Evolutionary conservation across 306 rosid genomes (phyloP).

Genomic region (barrel medic (Medicago truncatula)): MtrunA17r5.0-ANR NC_053043.1:35295501-35296000

Average conservation of each 20-base stretch:
- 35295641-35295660: too few species aligned
- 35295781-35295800: conserved; percentile 73
- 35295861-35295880: conserved; percentile 61
- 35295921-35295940: conserved; percentile 61
- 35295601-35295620: neutral
- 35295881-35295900: conserved; percentile 67
- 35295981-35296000: conserved; percentile 81
- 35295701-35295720: too few species aligned
- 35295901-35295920: conserved; percentile 88
- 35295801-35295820: conserved; percentile 58
- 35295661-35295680: too few species aligned
- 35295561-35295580: neutral
- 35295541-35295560: too few species aligned
- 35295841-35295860: conserved; percentile 70
- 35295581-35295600: neutral
- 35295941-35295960: conserved; percentile 74
- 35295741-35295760: neutral
- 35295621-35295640: too few species aligned
- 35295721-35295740: too few species aligned
- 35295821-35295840: conserved; percentile 68
- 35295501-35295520: neutral
- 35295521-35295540: too few species aligned
- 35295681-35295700: too few species aligned
- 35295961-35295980: conserved; percentile 84
- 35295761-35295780: neutral